These are phyloP conservation scores for Croton laevigatus DNA, from an alignment of 441 rosid genomes.

Conservation along the genomic window DNA sequence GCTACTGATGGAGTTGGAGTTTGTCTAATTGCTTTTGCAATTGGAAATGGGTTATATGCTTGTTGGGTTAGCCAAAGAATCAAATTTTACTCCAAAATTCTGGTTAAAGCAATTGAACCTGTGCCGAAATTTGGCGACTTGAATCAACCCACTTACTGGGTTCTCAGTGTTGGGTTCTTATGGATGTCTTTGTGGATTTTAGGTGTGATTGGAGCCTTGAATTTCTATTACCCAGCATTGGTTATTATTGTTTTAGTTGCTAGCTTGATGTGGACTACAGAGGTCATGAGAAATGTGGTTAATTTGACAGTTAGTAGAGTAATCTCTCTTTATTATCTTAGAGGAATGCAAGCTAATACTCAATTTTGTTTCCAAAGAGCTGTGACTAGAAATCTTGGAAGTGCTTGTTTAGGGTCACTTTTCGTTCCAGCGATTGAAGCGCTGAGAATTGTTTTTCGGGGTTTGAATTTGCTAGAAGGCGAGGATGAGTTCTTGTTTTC, in stretches of 20 bases:
- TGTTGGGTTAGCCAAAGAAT: slow-evolving; percentile 76
- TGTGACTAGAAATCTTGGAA: slow-evolving; percentile 69
- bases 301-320: slow-evolving; percentile 82
- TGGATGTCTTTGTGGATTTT: slow-evolving; percentile 97
- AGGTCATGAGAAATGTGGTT: slow-evolving; percentile 93
- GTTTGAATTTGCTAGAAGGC: slow-evolving; percentile 87
- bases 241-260: slow-evolving; percentile 48
- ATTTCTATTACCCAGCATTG: slow-evolving; percentile 57
- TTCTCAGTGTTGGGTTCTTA: slow-evolving; percentile 79
- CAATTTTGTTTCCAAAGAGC: slow-evolving; percentile 87
- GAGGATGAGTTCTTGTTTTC: slow-evolving; percentile 98
- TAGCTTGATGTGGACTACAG: slow-evolving; percentile 80
- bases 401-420: slow-evolving; percentile 90
- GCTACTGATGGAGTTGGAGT: slow-evolving; percentile 82
- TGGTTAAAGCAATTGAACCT: slow-evolving; percentile 66
- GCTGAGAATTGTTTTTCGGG: slow-evolving; percentile 72
- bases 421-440: slow-evolving; percentile 91
- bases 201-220: slow-evolving; percentile 81
- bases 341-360: slow-evolving; percentile 87
- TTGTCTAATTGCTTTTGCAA: slow-evolving; percentile 70
- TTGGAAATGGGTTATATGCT: slow-evolving; percentile 83
- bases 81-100: slow-evolving; percentile 53
- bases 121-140: slow-evolving; percentile 67
- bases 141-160: slow-evolving; percentile 72
- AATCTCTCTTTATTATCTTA: slow-evolving; percentile 72